Evolutionary conservation across 23 red algal genomes (phyloP), one percentile per base, ranked within the genome.

Genomic region (Chondrus crispus): DNA sequence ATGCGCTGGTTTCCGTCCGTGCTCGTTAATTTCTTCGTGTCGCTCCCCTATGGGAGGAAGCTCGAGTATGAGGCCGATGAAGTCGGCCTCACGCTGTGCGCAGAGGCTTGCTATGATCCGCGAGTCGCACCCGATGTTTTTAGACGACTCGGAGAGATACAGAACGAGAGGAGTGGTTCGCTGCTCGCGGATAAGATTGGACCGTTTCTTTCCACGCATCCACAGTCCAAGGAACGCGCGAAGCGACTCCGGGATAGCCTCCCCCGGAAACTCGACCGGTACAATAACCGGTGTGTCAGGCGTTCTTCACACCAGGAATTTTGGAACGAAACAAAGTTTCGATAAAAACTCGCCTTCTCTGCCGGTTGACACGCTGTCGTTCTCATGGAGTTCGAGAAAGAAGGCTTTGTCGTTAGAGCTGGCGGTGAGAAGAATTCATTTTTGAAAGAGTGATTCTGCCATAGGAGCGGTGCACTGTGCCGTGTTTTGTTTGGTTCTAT

Each of bases 21-120:
- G 14, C 44, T 98, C 42, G 80, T 93, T n/a, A 80, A 91, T 29
- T 19, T 98, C 19, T 24, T 94, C 0, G 48, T 91, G 10, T 62
- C 80, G 4, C 82, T 98, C 42, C 97, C 97, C 42, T 96, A 92
- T 49, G 81, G 87, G 39, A 74, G 97, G 19, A 83, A 45, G 12
- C 75, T 96, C 48, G 97, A 98, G 68, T 82, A 58, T 12, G 97
- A 98, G 84, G 97, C 97, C 7, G 97, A 98, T 68, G 89, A 58
- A 41, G 93, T 98, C 16, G 97, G 97, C 5, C 40, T 98, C 49
- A 69, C 76, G 55, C 53, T 98, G 30, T 82, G 93, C 73, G 87
- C 91, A 1, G 90, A 68, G 44, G 85, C 92, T n/a, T 98, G 96
- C 57, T 95, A 90, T 81, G 93, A 98, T 73, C 97, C 97, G 28